phyloP scores from a whole-genome alignment of 768 basidiomycete genomes.

The Lepiota subincarnata region DNA sequence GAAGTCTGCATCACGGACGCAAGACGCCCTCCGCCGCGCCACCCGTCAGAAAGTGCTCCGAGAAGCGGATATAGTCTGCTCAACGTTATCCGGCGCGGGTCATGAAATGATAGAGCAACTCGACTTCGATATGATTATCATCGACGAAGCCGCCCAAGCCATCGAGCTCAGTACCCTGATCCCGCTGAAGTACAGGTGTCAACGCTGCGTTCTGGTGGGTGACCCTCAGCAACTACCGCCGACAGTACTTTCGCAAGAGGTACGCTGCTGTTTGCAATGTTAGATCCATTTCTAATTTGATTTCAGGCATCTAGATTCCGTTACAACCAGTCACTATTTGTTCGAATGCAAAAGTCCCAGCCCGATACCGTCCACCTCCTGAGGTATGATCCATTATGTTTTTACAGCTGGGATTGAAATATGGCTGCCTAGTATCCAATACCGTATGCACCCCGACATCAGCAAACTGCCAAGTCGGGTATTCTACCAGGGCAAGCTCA shows the following conservation, averaged over 20 bases:
- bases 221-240: slow-evolving; percentile 96
- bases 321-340: slow-evolving; percentile 92
- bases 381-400: slow-evolving; percentile 46
- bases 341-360: slow-evolving; percentile 76
- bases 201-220: slow-evolving; percentile 90
- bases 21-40: slow-evolving; percentile 77
- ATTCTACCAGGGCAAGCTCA: slow-evolving; percentile 78
- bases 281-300: background rate
- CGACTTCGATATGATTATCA: slow-evolving; percentile 93
- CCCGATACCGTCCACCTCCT: slow-evolving; percentile 87
- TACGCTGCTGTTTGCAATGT: slow-evolving; percentile 15
- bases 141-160: slow-evolving; percentile 97
- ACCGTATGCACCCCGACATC: slow-evolving; percentile 98
- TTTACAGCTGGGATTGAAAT: background rate
- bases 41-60: slow-evolving; percentile 71
- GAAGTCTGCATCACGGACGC: slow-evolving; percentile 72
- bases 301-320: slow-evolving; percentile 58
- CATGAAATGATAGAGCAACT: slow-evolving; percentile 79
- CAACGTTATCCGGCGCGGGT: slow-evolving; percentile 90
- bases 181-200: slow-evolving; percentile 83
- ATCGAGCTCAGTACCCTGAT: slow-evolving; percentile 94
- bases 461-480: slow-evolving; percentile 82
- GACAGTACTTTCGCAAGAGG: slow-evolving; percentile 56
- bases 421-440: slow-evolving; percentile 75
- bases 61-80: slow-evolving; percentile 91